These are phyloP conservation scores for Yamadazyma sp. DNA, from an alignment of 1,139 yeast species.

Conservation along the genomic window DNA sequence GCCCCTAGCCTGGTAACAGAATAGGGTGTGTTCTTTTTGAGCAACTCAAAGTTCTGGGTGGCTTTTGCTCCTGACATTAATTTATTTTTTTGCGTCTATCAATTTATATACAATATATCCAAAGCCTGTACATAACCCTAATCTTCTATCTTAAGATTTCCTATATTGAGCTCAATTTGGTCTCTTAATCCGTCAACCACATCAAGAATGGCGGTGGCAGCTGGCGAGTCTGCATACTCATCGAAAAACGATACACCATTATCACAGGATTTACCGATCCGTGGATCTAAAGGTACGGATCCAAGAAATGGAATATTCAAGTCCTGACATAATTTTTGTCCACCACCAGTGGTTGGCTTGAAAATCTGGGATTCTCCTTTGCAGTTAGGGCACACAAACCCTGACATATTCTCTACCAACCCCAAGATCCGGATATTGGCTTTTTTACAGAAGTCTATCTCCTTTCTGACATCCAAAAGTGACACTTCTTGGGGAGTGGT, in stretches of 20 bases:
- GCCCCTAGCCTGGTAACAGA: slow-evolving; percentile 52
- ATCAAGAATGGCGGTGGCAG: slow-evolving; percentile 79
- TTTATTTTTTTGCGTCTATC: too few relatives aligned
- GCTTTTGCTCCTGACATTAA: slow-evolving; percentile 1
- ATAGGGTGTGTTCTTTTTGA: slow-evolving; percentile 10
- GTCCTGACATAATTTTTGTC: slow-evolving; percentile 78
- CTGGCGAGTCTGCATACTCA: slow-evolving; percentile 87
- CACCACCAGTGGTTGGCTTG: slow-evolving; percentile 97
- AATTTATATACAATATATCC: too few relatives aligned
- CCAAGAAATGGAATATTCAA: slow-evolving; percentile 78
- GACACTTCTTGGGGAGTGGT: slow-evolving; percentile 99
- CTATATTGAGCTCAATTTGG: slow-evolving; percentile 31
- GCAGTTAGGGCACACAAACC: slow-evolving; percentile 96
- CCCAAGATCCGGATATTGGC: slow-evolving; percentile 87
- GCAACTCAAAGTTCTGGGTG: slow-evolving; percentile 3
- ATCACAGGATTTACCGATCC: slow-evolving; percentile 90
- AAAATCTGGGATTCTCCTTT: slow-evolving; percentile 88
- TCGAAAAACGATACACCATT: slow-evolving; percentile 85
- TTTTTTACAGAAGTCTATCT: slow-evolving; percentile 89
- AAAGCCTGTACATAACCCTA: too few relatives aligned
- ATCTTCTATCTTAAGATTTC: slow-evolving; percentile 13
- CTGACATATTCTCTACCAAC: slow-evolving; percentile 95
- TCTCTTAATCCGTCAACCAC: slow-evolving; percentile 71
- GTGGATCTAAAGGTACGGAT: slow-evolving; percentile 91
- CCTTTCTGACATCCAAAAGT: slow-evolving; percentile 89